phyloP scores from a whole-genome alignment of 129 eudicot species.

The Centella asiatica region DNA sequence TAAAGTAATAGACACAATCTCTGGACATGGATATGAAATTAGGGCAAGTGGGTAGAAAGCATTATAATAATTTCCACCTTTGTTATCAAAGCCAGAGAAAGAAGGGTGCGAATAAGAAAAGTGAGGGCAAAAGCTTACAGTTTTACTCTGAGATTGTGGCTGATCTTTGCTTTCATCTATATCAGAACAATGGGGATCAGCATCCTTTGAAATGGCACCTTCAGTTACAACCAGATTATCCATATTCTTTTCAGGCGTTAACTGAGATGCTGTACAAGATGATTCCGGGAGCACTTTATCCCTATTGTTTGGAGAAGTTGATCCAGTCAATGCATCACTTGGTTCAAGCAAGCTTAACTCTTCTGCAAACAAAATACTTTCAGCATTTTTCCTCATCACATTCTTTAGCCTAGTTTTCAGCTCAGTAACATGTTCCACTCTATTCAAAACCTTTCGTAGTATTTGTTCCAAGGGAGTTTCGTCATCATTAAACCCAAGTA shows the following conservation, averaged over 20 bases:
- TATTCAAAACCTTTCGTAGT: constrained; percentile 40
- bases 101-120: too few species aligned
- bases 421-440: constrained; percentile 33
- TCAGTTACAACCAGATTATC: constrained; percentile 22
- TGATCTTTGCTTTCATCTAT: constrained; percentile 27
- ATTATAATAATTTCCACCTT: too few species aligned
- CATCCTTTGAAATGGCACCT: constrained; percentile 33
- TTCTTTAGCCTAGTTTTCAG: constrained; percentile 38
- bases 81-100: too few species aligned
- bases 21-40: too few species aligned
- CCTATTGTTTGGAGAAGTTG: background rate
- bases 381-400: constrained; percentile 35
- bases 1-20: too few species aligned
- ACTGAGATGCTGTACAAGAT: too few species aligned
- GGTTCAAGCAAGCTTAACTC: constrained; percentile 25
- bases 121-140: constrained; percentile 27
- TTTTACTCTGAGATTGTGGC: constrained; percentile 23
- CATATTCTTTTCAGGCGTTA: too few species aligned
- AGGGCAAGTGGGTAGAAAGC: too few species aligned
- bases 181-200: constrained; percentile 25
- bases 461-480: constrained; percentile 44
- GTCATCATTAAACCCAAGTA: constrained; percentile 39
- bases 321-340: constrained; percentile 14
- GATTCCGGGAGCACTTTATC: constrained; percentile 32
- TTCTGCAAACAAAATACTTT: constrained; percentile 24